Evolutionary conservation across 2,329 filamentous ascomycete species (phyloP).

Genomic region (Scorias spongiosa): DNA sequence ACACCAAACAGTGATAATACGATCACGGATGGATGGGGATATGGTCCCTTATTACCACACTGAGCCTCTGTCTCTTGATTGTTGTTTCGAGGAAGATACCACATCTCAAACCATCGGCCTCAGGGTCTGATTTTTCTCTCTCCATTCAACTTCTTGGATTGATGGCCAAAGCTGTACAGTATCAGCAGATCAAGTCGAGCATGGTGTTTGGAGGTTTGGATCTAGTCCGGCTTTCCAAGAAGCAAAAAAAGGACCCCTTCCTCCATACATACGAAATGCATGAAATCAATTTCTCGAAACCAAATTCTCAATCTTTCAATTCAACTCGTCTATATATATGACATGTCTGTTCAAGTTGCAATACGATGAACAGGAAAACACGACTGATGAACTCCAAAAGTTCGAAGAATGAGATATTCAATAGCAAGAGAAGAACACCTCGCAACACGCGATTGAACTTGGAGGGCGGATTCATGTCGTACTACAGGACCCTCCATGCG

Average conservation of each 20-base stretch:
- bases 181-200: slow-evolving; percentile 14
- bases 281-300: slow-evolving; percentile 9
- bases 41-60: slow-evolving; percentile 13
- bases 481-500: no score
- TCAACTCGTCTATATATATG: not conserved
- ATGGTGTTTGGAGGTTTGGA: not conserved
- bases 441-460: no score
- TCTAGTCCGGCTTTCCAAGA: no score
- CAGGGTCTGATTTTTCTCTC: no score
- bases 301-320: not conserved
- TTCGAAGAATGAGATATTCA: no score
- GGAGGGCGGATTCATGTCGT: no score
- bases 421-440: no score
- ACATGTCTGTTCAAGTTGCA: no score
- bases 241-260: no score
- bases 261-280: slow-evolving; percentile 7
- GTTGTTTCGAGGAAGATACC: slow-evolving; percentile 1
- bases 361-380: no score
- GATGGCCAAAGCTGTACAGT: slow-evolving; percentile 16
- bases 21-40: slow-evolving; percentile 32
- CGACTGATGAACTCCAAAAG: no score
- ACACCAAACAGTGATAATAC: slow-evolving; percentile 26
- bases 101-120: not conserved
- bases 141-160: not conserved
- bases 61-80: slow-evolving; percentile 10